Evolutionary conservation across 805 yeast species (phyloP).

Genomic region (Metschnikowia amazonensis): DNA sequence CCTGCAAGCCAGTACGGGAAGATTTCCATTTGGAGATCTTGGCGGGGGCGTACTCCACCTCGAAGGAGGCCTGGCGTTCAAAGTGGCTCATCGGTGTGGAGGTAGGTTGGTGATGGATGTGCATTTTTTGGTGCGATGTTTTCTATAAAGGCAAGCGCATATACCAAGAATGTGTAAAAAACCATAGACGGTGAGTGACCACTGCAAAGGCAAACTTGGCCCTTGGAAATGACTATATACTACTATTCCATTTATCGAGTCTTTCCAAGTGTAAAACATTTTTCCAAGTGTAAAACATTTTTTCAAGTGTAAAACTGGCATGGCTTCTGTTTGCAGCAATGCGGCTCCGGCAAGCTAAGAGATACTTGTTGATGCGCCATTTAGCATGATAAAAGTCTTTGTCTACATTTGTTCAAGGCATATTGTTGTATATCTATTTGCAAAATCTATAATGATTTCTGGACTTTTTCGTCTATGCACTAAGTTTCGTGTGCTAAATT

Average conservation of each 20-base stretch:
- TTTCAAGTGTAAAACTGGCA: not conserved
- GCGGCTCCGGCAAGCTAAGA: not conserved
- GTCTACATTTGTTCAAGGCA: too few species aligned
- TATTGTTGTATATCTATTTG: too few species aligned
- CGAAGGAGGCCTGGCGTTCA: conserved; percentile 42
- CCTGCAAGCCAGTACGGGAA: conserved; percentile 72
- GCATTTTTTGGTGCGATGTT: conserved; percentile 3
- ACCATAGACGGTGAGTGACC: not conserved
- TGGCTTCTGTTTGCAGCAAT: not conserved
- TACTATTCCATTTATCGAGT: too few species aligned
- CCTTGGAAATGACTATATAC: not conserved
- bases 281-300: too few species aligned
- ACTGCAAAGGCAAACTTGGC: not conserved
- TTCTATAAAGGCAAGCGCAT: not conserved
- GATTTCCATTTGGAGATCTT: conserved; percentile 74
- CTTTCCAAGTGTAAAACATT: too few species aligned
- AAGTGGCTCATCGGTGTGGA: conserved; percentile 17
- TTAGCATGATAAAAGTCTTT: too few species aligned
- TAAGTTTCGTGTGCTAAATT: too few species aligned
- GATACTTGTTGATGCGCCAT: too few species aligned
- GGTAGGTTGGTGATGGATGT: not conserved
- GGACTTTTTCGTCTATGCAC: too few species aligned
- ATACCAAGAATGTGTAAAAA: too few species aligned
- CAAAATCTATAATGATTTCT: too few species aligned
- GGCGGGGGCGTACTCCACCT: conserved; percentile 73